Percentiles rank a stretch among this genome's conserved stretches.
Evolutionary conservation across 768 basidiomycete species (phyloP).

Genomic region (Lactarius trivialis): DNA sequence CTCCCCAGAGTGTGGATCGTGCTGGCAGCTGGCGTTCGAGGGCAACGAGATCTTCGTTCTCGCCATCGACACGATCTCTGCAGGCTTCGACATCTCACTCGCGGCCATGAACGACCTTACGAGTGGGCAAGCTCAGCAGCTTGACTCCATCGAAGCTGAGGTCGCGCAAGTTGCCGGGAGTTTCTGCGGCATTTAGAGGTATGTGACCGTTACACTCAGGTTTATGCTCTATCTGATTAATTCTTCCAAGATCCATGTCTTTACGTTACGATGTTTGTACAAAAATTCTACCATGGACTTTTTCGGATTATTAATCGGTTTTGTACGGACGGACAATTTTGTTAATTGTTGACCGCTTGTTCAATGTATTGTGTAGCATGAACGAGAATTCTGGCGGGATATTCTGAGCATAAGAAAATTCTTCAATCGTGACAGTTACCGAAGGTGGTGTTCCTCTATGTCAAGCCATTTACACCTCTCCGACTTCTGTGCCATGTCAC

Average conservation of each 20-base stretch:
- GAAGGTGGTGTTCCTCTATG: not conserved
- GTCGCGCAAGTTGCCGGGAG: not conserved
- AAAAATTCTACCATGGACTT: not conserved
- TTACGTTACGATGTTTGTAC: not conserved
- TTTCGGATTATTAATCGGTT: not conserved
- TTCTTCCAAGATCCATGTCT: not conserved
- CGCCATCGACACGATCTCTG: conserved; percentile 28
- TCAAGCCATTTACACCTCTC: not conserved
- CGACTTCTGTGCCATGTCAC: not conserved
- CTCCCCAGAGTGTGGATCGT: conserved; percentile 22
- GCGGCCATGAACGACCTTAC: conserved; percentile 51
- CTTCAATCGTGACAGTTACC: not conserved
- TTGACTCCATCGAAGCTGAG: not conserved
- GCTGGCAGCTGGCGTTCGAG: conserved; percentile 26
- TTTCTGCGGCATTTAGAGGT: not conserved
- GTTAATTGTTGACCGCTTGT: not conserved
- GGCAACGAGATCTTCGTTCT: conserved; percentile 22
- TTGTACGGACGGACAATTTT: not conserved
- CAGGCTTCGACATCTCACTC: conserved; percentile 44
- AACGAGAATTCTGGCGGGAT: not conserved
- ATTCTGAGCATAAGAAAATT: not conserved
- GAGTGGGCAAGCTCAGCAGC: not conserved
- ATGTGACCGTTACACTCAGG: not conserved
- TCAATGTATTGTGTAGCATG: not conserved
- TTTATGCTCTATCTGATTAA: not conserved